Conservation (phyloP, 164 flowering plant species). For the Tetrastigma voinierianum region DNA sequence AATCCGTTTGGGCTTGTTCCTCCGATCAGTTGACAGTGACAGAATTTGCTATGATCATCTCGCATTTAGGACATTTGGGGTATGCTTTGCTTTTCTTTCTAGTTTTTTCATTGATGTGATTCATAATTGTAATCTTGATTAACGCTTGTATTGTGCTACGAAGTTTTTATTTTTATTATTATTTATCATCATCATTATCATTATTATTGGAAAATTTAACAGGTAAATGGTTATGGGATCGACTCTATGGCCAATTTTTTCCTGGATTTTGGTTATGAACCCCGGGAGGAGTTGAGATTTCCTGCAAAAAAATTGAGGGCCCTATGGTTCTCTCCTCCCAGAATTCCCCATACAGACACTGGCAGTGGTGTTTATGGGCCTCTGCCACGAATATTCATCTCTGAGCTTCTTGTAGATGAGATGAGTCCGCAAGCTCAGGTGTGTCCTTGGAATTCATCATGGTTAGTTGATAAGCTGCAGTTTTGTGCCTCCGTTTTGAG, state of each 20-base stretch:
- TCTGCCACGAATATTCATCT: constrained; percentile 85
- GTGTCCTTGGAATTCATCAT: constrained; percentile 8
- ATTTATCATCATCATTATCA: no score
- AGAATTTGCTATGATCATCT: constrained; percentile 81
- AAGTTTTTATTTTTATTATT: no score
- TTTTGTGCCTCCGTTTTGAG: not conserved
- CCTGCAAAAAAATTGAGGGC: constrained; percentile 92
- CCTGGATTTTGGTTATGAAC: constrained; percentile 74
- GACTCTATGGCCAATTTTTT: constrained; percentile 78
- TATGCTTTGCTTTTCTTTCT: constrained; percentile 15
- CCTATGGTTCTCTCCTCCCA: constrained; percentile 90
- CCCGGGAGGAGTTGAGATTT: constrained; percentile 68
- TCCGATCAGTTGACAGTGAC: constrained; percentile 45
- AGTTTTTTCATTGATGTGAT: not conserved
- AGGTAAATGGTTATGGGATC: constrained; percentile 90
- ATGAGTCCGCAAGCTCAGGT: constrained; percentile 88
- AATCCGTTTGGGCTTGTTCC: constrained; percentile 75
- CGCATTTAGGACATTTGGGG: constrained; percentile 92
- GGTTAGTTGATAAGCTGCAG: not conserved
- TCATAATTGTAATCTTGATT: not conserved
- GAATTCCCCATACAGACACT: constrained; percentile 13
- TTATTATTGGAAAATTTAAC: no score
- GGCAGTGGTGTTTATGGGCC: constrained; percentile 79
- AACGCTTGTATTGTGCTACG: no score
- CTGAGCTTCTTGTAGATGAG: constrained; percentile 93